Percentiles rank a stretch among this genome's conserved stretches.
phyloP scores from a whole-genome alignment of 495 filamentous ascomycete genomes.

The Usnea hakonensis region DNA sequence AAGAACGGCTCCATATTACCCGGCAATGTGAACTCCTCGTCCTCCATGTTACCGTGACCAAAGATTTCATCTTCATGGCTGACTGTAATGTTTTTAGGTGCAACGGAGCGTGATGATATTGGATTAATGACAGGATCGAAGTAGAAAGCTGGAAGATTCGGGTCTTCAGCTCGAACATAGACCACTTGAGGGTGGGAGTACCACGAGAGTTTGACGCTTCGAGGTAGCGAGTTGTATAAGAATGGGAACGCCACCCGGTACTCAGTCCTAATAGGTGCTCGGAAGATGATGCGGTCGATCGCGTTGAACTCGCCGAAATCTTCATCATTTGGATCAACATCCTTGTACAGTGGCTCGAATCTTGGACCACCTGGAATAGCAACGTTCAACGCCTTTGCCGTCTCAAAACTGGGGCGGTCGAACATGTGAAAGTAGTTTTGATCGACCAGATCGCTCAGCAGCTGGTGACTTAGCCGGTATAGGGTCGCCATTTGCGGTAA shows the following conservation, averaged over 20 bases:
- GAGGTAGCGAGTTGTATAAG: constrained; percentile 91
- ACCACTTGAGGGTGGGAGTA: constrained; percentile 91
- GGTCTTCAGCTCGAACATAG: constrained; percentile 82
- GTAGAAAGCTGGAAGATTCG: constrained; percentile 88
- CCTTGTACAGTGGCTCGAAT: constrained; percentile 98
- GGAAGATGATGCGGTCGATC: constrained; percentile 98
- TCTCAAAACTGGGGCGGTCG: constrained; percentile 88
- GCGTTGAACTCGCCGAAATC: constrained; percentile 99
- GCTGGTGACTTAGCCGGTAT: constrained; percentile 82
- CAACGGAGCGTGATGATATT: constrained; percentile 90
- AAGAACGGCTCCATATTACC: constrained; percentile 79
- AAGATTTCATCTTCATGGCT: constrained; percentile 96
- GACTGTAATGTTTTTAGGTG: constrained; percentile 85
- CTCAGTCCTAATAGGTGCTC: constrained; percentile 89
- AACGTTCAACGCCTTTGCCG: constrained; percentile 95
- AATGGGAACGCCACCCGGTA: constrained; percentile 91
- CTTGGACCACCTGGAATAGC: constrained; percentile 94
- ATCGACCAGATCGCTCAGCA: constrained; percentile 88
- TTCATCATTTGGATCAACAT: constrained; percentile 97
- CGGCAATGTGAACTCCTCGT: constrained; percentile 82
- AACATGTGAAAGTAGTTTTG: constrained; percentile 99
- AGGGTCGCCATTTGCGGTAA: constrained; percentile 95
- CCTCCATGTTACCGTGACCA: constrained; percentile 68
- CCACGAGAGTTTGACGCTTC: constrained; percentile 89
- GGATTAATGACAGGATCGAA: constrained; percentile 98